phyloP scores from a whole-genome alignment of 164 flowering plant genomes.

The Akebia trifoliata region DNA sequence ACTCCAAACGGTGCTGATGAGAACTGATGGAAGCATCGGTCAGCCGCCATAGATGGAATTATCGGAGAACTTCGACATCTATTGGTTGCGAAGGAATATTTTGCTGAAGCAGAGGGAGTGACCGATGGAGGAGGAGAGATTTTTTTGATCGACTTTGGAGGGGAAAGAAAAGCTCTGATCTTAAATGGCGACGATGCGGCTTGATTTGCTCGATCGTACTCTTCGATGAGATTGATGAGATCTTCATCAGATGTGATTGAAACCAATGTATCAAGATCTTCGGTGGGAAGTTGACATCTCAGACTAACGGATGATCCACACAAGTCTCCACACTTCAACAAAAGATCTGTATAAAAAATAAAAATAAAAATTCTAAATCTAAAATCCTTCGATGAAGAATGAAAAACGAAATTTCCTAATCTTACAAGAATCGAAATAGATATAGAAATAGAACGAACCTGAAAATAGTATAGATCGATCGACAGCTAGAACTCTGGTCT shows the following conservation, averaged over 20 bases:
- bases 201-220: slow-evolving; percentile 55
- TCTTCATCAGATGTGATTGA: slow-evolving; percentile 87
- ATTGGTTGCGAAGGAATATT: not conserved
- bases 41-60: not conserved
- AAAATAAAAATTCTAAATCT: slow-evolving; percentile 8
- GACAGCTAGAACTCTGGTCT: slow-evolving; percentile 79
- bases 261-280: slow-evolving; percentile 83
- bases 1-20: too few species aligned
- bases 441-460: slow-evolving; percentile 18
- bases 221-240: slow-evolving; percentile 74
- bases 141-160: slow-evolving; percentile 42
- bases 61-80: slow-evolving; percentile 4
- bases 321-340: slow-evolving; percentile 65
- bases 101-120: slow-evolving; percentile 15
- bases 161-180: slow-evolving; percentile 74
- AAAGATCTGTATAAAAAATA: slow-evolving; percentile 49
- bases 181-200: slow-evolving; percentile 36
- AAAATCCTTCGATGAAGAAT: not conserved
- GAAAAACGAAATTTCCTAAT: not conserved
- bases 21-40: slow-evolving; percentile 15
- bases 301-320: slow-evolving; percentile 63
- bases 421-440: not conserved
- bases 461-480: slow-evolving; percentile 63
- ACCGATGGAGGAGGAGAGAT: slow-evolving; percentile 32
- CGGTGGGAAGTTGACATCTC: slow-evolving; percentile 80